These are phyloP conservation scores for Citrullus amarus DNA, from an alignment of 306 rosid genomes.

Conservation along the genomic window DNA sequence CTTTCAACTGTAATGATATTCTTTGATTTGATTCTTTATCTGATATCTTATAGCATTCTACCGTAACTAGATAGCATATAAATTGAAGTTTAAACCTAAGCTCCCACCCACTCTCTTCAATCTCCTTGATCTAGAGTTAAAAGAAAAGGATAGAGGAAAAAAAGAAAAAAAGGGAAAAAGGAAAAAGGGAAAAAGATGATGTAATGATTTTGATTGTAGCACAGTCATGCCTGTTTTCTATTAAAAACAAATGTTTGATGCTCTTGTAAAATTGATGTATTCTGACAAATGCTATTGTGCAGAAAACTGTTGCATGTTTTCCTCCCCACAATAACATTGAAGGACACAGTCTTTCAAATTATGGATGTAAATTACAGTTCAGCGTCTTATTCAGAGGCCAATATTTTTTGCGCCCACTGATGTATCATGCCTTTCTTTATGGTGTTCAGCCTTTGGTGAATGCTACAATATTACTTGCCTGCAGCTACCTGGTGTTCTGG, in stretches of 20 bases:
- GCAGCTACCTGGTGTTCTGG: conserved; percentile 89
- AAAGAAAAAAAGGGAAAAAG: no score
- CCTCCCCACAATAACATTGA: no score
- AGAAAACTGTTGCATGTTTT: background rate
- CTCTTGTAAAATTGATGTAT: background rate
- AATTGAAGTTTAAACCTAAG: background rate
- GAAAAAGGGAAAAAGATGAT: background rate
- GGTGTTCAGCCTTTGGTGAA: conserved; percentile 49
- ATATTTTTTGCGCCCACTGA: conserved; percentile 1
- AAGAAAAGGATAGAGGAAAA: background rate
- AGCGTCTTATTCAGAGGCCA: background rate
- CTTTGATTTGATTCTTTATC: background rate
- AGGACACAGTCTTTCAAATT: background rate
- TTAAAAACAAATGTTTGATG: background rate
- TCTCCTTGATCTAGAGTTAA: background rate
- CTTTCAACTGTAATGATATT: conserved; percentile 45
- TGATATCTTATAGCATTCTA: background rate
- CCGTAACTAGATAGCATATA: background rate
- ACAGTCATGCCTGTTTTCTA: background rate
- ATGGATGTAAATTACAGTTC: background rate
- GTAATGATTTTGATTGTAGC: background rate
- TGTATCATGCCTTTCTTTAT: conserved; percentile 11
- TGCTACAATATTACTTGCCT: conserved; percentile 66
- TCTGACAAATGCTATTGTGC: background rate
- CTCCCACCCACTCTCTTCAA: background rate